phyloP scores from a whole-genome alignment of 148 eudicot species.

The Pouteria glomerata region DNA sequence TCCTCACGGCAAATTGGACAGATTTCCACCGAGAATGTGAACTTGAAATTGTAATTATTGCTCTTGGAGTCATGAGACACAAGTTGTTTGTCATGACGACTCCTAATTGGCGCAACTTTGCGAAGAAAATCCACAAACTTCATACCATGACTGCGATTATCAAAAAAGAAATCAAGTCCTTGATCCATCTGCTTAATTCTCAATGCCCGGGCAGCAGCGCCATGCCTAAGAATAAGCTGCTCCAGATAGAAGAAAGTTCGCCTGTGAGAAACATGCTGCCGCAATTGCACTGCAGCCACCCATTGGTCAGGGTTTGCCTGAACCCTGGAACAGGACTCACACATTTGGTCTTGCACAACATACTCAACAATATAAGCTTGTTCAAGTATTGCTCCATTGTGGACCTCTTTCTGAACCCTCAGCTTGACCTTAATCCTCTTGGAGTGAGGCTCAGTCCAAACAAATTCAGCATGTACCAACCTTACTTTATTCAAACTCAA shows the following conservation, averaged over 20 bases:
- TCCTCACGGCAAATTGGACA: conserved; percentile 82
- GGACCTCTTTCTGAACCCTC: conserved; percentile 47
- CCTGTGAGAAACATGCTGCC: conserved; percentile 75
- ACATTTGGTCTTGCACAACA: conserved; percentile 62
- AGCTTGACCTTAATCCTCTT: conserved; percentile 51
- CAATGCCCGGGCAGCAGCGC: conserved; percentile 40
- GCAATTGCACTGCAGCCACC: conserved; percentile 68
- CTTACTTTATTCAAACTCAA: conserved; percentile 40
- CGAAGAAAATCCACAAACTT: conserved; percentile 71
- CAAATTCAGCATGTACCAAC: conserved; percentile 43
- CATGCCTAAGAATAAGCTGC: conserved; percentile 50
- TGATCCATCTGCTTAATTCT: conserved; percentile 49
- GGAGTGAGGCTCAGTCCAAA: conserved; percentile 44
- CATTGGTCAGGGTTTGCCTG: conserved; percentile 75
- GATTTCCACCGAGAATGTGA: conserved; percentile 68
- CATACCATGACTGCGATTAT: conserved; percentile 59
- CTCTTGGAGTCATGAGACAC: conserved; percentile 71
- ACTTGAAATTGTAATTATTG: conserved; percentile 53
- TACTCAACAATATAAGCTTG: conserved; percentile 58
- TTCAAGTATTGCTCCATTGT: conserved; percentile 58
- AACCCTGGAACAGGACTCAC: conserved; percentile 61
- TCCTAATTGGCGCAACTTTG: conserved; percentile 53
- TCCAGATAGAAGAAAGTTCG: conserved; percentile 65
- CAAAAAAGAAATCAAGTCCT: conserved; percentile 71
- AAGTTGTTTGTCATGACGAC: conserved; percentile 41